Percentiles rank a stretch among this genome's conserved stretches.
phyloP scores from a whole-genome alignment of 2,329 filamentous ascomycete genomes.

The Calonectria leucothoes region DNA sequence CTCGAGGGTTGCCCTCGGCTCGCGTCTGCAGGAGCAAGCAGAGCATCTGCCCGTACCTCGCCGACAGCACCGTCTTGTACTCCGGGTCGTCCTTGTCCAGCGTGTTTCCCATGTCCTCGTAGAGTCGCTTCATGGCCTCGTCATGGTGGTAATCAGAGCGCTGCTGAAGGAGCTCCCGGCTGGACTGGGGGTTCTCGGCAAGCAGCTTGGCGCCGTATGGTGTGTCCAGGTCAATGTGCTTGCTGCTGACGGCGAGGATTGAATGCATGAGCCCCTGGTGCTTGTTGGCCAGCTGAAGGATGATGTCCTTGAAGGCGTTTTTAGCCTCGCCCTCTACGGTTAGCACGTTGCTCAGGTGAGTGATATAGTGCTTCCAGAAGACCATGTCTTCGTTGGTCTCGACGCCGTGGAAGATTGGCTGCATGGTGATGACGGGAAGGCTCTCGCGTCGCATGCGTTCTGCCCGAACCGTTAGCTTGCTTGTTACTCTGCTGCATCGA shows the following conservation, averaged over 20 bases:
- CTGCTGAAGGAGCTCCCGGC: slow-evolving; percentile 57
- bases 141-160: slow-evolving; percentile 68
- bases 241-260: slow-evolving; percentile 84
- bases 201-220: slow-evolving; percentile 67
- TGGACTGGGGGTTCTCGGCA: slow-evolving; percentile 60
- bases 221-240: slow-evolving; percentile 74
- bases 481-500: background rate
- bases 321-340: slow-evolving; percentile 84
- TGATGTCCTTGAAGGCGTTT: slow-evolving; percentile 87
- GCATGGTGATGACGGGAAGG: slow-evolving; percentile 66
- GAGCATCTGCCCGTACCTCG: slow-evolving; percentile 72
- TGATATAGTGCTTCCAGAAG: slow-evolving; percentile 87
- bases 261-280: slow-evolving; percentile 92
- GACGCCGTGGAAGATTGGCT: slow-evolving; percentile 81
- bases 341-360: slow-evolving; percentile 81
- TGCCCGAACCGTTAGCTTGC: slow-evolving; percentile 40
- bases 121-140: slow-evolving; percentile 64
- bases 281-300: slow-evolving; percentile 83
- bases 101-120: slow-evolving; percentile 56
- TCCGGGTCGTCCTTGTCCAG: slow-evolving; percentile 57
- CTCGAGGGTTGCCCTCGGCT: slow-evolving; percentile 66
- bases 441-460: slow-evolving; percentile 62
- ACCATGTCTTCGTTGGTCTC: slow-evolving; percentile 83
- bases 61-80: slow-evolving; percentile 61
- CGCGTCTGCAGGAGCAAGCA: slow-evolving; percentile 70